Evolutionary conservation across 345 rosid genomes (phyloP), one percentile per base, ranked within the genome.

Genomic region (Brassica cretica): DNA sequence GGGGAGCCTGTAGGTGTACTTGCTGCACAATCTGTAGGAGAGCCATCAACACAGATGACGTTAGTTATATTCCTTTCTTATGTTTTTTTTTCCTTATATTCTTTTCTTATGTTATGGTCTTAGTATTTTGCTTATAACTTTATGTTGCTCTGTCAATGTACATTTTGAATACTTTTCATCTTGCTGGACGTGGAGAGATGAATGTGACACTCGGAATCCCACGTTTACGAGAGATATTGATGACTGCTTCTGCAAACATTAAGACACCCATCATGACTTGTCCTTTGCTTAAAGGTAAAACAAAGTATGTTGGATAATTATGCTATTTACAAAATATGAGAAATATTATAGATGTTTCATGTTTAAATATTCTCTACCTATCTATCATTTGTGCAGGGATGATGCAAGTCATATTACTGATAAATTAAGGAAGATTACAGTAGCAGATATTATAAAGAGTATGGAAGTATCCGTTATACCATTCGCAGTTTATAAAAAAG

Each of bases 31-130:
- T 95, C 99, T 80, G 99, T 95, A 3, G 99, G 99, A 81, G 99
- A 95, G 86, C 99, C 99, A 70, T 95, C 99, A 6, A 95, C 99
- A 74, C 99, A 95, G 77, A 95, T 95, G 99, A 93, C 99, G 98
- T 95, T 79, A 87, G 96, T 62, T 80, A 73, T 81, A 66, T 41
- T 44, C 64, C 67, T 73, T 33, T 76, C 29, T 75, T n/a, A 33
- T 68, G 58, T 74, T 76, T 1, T 24, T 24, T 24, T 24, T 24
- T 24, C 25, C 25, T 62, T 80, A 73, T 81, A 66, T 37, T 41
- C 64, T 62, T 73, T 33, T 75, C 29, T 75, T n/a, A 33, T 68
- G 58, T 74, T 78, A 61, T 32, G 70, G 15, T 63, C 55, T 62
- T 66, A 24, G 35, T 60, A 35, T 64, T 29, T 29, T 55, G 71